A percentile compares a stretch with the other conserved stretches of the same genome.
Evolutionary conservation across 331 rosid species (phyloP).

Genomic region (Pyrus hybrid): DNA sequence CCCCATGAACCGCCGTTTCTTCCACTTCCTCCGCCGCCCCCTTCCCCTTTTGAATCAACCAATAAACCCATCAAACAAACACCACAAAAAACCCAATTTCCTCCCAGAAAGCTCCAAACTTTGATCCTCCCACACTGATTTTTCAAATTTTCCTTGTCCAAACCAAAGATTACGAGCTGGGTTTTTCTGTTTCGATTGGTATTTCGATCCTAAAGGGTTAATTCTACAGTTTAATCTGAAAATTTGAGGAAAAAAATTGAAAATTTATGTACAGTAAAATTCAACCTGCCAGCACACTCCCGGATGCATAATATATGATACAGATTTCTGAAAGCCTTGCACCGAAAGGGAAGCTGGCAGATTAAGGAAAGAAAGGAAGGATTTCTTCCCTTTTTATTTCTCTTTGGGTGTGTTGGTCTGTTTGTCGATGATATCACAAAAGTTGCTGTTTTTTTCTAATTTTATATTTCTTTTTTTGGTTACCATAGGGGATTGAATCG

Average conservation of each 20-base stretch:
- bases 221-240: not conserved
- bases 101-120: not conserved
- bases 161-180: not conserved
- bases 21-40: slow-evolving; percentile 18
- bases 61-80: slow-evolving; percentile 29
- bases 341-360: slow-evolving; percentile 7
- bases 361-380: not conserved
- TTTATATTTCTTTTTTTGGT: not conserved
- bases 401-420: not conserved
- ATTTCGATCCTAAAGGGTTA: not conserved
- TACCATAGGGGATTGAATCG: not conserved
- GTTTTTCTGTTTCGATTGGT: not conserved
- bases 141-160: not conserved
- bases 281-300: slow-evolving; percentile 9
- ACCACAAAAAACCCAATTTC: not conserved
- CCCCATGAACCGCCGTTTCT: slow-evolving; percentile 15
- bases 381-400: not conserved
- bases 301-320: not conserved
- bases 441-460: not conserved
- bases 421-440: not conserved
- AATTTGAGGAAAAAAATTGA: too few relatives aligned
- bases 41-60: slow-evolving; percentile 20
- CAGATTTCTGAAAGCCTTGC: not conserved
- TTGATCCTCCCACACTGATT: not conserved
- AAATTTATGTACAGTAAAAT: not conserved